Base-by-base conservation (phyloP, 1,139 yeast species). In the Debaryomyces robertsiae region DNA sequence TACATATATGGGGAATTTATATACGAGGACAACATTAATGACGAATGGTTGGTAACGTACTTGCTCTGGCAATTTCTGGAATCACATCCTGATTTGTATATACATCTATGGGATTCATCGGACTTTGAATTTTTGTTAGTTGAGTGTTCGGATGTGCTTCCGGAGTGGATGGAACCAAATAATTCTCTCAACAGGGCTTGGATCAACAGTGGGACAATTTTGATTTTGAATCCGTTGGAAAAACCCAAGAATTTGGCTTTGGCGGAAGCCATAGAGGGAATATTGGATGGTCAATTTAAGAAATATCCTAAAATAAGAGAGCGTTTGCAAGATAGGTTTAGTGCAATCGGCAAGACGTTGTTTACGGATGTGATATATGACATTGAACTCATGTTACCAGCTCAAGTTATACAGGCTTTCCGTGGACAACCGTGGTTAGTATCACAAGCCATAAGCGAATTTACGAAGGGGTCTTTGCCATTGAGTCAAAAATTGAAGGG, bases 41-140 rank as follows among this genome's bases (percentile, higher is more conserved):
- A 80, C 49, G 76, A 75, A 43, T 64, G 75, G 69, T 56, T 78
- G 4, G 49, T 79, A 6, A 58, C 72, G 1, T 61, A 65, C 16
- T 38, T 80, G 2, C 58, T 81, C 11, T 56, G 58, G 39, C 58
- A 64, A 23, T 63, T 77, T 40, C 58, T 69, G 10, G 45, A 36
- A 17, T 24, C 27, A 9, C 36, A 48, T 4, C 53, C 57, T 16
- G 63, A 75, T 39, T 46, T 77, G 2, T 77, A 61, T 50, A 63
- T 80, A 7, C 79, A 75, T 40, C 47, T 77, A 1, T 65, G 68
- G 47, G 86, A 82, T 52, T 70, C 75, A 1, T 39, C 41, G 13
- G 83, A 77, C 37, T 79, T 80, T 3, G 89, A 83, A 45, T 73
- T 78, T 36, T 41, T 82, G 3, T 54, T 82, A 38, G 70, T 77